phyloP scores from a whole-genome alignment of 2,329 filamentous ascomycete genomes.

The Penicillium vulpinum region DNA sequence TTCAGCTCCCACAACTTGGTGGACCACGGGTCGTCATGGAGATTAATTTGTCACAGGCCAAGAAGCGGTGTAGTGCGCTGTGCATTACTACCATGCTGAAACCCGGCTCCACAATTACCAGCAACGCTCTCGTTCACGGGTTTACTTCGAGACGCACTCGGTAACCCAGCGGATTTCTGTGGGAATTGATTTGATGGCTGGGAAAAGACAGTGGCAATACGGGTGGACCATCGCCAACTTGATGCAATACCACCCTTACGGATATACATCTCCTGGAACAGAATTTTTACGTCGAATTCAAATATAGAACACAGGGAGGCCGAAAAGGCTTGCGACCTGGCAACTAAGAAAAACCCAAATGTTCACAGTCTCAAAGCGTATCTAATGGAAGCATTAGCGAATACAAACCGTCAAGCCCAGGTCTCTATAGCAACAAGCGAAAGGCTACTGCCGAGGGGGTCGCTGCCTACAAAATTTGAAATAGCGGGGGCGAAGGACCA shows the following conservation, averaged over 20 bases:
- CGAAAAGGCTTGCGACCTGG: not conserved
- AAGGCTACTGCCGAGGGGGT: not conserved
- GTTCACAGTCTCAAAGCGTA: not conserved
- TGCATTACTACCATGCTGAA: slow-evolving; percentile 46
- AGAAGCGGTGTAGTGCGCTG: slow-evolving; percentile 38
- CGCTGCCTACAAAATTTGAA: not conserved
- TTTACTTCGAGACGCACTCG: slow-evolving; percentile 51
- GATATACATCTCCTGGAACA: no score
- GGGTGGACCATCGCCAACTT: slow-evolving; percentile 51
- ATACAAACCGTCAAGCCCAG: not conserved
- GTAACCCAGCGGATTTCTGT: slow-evolving; percentile 51
- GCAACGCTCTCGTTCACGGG: slow-evolving; percentile 52
- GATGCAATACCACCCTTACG: no score
- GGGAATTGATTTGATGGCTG: slow-evolving; percentile 53
- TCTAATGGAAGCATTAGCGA: not conserved
- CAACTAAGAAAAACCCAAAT: not conserved
- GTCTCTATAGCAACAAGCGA: not conserved
- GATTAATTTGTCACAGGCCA: slow-evolving; percentile 47
- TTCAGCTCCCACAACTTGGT: slow-evolving; percentile 53
- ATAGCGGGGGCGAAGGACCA: not conserved
- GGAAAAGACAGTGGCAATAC: slow-evolving; percentile 54
- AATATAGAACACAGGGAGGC: no score
- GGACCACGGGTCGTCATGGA: slow-evolving; percentile 53
- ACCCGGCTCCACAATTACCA: slow-evolving; percentile 52
- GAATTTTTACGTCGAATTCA: no score